A percentile compares a stretch with the other conserved stretches of the same genome.
Evolutionary conservation across 495 filamentous ascomycete genomes (phyloP).

Genomic region (Tuber calosporum): DNA sequence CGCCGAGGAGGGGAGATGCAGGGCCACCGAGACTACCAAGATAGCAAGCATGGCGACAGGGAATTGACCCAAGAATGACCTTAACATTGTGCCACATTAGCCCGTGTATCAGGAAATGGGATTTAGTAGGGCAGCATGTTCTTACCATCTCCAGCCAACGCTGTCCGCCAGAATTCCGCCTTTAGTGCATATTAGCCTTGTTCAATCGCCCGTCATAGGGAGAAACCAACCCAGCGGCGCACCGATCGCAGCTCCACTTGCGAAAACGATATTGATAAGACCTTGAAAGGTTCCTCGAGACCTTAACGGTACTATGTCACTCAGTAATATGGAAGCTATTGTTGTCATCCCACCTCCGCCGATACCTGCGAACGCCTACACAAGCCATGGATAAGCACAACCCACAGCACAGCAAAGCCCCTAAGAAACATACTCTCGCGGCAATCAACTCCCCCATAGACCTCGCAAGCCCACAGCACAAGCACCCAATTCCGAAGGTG

Average conservation of each 20-base stretch:
- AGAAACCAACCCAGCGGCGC: slow-evolving; percentile 56
- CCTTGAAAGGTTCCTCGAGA: slow-evolving; percentile 76
- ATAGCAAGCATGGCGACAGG: slow-evolving; percentile 65
- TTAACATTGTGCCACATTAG: slow-evolving; percentile 34
- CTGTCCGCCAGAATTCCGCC: slow-evolving; percentile 63
- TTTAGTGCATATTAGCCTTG: slow-evolving; percentile 17
- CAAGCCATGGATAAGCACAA: neutral
- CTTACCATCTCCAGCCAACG: slow-evolving; percentile 76
- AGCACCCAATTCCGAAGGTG: slow-evolving; percentile 65
- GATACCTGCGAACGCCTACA: slow-evolving; percentile 57
- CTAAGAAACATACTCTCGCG: slow-evolving; percentile 42
- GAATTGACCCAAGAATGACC: slow-evolving; percentile 65
- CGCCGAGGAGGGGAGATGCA: slow-evolving; percentile 57
- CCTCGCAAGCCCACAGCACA: slow-evolving; percentile 64
- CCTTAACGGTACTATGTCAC: slow-evolving; percentile 68
- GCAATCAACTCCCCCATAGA: slow-evolving; percentile 65
- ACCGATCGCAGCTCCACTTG: slow-evolving; percentile 61
- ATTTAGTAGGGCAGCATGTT: neutral
- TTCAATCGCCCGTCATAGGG: neutral
- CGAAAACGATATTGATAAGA: slow-evolving; percentile 72
- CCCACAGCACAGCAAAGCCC: neutral
- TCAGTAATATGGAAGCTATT: slow-evolving; percentile 68
- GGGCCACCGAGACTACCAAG: slow-evolving; percentile 53
- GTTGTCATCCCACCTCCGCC: slow-evolving; percentile 83
- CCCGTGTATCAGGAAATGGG: neutral